Evolutionary conservation across 306 rosid genomes (phyloP).

Genomic region (Fragaria vesca): DNA sequence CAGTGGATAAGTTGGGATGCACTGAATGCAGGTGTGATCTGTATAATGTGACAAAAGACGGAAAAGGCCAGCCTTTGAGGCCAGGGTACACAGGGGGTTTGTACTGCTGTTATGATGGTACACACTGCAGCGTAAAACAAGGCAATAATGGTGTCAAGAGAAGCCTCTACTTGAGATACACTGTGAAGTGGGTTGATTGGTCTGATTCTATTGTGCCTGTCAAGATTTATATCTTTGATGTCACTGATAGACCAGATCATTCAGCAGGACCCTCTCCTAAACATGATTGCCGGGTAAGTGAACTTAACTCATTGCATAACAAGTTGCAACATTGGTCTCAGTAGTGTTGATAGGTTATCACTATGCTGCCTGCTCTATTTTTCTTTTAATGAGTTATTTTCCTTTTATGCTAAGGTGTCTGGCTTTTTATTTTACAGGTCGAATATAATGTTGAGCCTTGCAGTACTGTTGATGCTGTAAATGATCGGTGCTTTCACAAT

Average conservation of each 20-base stretch:
- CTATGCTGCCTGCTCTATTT: neutral
- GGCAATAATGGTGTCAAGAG: constrained; percentile 45
- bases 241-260: constrained; percentile 45
- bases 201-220: constrained; percentile 56
- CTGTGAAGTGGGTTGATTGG: constrained; percentile 80
- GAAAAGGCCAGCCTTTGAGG: constrained; percentile 32
- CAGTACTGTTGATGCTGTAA: constrained; percentile 18
- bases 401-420: neutral
- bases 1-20: constrained; percentile 53
- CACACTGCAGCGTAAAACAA: constrained; percentile 52
- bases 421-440: constrained; percentile 32
- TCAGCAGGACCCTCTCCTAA: constrained; percentile 17
- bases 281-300: constrained; percentile 52
- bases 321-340: neutral
- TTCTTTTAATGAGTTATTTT: neutral
- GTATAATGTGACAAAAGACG: constrained; percentile 54
- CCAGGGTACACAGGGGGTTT: constrained; percentile 58
- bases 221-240: constrained; percentile 60
- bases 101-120: constrained; percentile 51
- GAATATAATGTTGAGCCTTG: constrained; percentile 62
- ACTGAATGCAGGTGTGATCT: constrained; percentile 65
- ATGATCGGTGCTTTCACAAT: constrained; percentile 32
- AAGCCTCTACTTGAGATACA: constrained; percentile 62
- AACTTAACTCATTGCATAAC: neutral
- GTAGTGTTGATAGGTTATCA: no score